A percentile compares a stretch with the other conserved stretches of the same genome.
phyloP scores from a whole-genome alignment of 1,284 basidiomycete species.

The Cryptococcus neoformans region DNA sequence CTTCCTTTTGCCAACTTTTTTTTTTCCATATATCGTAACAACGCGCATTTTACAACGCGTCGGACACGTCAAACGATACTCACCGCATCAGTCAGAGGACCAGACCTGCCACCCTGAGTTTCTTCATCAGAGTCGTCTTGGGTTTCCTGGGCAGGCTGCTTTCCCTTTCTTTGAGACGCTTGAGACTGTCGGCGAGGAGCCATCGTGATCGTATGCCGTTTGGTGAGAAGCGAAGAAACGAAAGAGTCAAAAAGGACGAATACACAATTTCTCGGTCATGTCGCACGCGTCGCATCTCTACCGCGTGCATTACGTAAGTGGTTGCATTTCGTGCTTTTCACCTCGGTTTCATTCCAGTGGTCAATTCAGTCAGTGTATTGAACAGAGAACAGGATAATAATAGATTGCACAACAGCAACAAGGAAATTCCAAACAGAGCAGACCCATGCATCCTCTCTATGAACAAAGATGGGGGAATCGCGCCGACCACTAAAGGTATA shows the following conservation, averaged over 20 bases:
- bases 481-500: neutral
- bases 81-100: neutral
- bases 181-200: neutral
- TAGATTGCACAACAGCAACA: neutral
- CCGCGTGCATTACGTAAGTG: no score
- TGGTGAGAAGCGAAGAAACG: no score
- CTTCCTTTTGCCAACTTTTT: neutral
- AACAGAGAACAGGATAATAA: neutral
- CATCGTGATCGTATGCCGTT: neutral
- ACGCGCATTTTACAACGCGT: neutral
- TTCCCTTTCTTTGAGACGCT: neutral
- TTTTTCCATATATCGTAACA: neutral
- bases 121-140: neutral
- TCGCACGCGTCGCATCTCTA: neutral
- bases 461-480: neutral
- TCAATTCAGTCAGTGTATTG: no score
- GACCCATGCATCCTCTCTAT: slow-evolving; percentile 1
- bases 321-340: no score
- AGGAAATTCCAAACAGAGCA: neutral
- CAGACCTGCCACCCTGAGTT: neutral
- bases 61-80: neutral
- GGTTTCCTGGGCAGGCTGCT: neutral
- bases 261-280: neutral
- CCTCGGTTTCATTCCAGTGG: no score
- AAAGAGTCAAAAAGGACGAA: neutral